phyloP scores from a whole-genome alignment of 2,329 filamentous ascomycete species.

The Alternaria brassicicola region DNA sequence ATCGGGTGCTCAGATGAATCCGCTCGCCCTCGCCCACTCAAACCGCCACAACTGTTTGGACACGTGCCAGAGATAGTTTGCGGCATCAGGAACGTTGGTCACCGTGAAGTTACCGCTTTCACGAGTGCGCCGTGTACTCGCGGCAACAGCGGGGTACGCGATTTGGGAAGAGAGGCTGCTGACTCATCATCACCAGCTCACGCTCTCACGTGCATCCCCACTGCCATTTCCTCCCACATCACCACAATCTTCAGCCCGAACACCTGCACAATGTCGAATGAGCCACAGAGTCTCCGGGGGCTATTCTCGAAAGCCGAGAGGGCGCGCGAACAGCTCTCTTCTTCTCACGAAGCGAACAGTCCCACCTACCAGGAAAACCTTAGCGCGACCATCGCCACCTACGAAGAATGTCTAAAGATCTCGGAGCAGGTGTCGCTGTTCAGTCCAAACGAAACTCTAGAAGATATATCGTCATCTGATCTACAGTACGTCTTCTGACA shows the following conservation, averaged over 20 bases:
- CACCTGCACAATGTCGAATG: conserved; percentile 45
- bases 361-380: conserved; percentile 72
- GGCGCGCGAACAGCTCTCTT: conserved; percentile 64
- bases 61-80: neutral
- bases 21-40: neutral
- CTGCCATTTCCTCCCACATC: conserved; percentile 10
- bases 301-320: conserved; percentile 63
- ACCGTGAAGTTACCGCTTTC: neutral
- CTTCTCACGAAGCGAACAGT: conserved; percentile 68
- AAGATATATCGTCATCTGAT: conserved; percentile 85
- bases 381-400: conserved; percentile 68
- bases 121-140: conserved; percentile 6
- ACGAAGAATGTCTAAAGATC: conserved; percentile 73
- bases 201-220: conserved; percentile 24
- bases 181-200: conserved; percentile 35
- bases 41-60: neutral
- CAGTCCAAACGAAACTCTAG: conserved; percentile 85
- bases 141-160: conserved; percentile 25
- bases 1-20: neutral
- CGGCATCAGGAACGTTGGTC: neutral
- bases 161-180: conserved; percentile 17
- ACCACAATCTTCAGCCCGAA: neutral
- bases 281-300: conserved; percentile 61
- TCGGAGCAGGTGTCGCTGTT: conserved; percentile 79
- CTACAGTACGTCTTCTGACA: conserved; percentile 64